These are phyloP conservation scores for Phytophthora crassamura DNA, from an alignment of 352 stramenopile species.

Conservation along the genomic window DNA sequence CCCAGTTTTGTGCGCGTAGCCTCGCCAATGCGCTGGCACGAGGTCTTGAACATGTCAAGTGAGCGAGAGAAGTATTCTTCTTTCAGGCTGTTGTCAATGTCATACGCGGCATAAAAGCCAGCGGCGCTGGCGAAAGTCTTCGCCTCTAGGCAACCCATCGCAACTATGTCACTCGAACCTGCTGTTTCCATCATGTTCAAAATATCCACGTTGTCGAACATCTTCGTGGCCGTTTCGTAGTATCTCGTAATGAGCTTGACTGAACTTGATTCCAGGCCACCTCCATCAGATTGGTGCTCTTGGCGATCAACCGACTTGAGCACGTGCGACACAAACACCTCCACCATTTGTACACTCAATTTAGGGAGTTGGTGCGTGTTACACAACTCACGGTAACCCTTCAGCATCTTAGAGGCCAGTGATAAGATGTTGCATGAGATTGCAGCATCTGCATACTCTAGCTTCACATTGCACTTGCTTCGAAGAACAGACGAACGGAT, in stretches of 20 bases:
- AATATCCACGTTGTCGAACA: conserved; percentile 87
- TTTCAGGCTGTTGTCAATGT: conserved; percentile 44
- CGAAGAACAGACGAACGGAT: conserved; percentile 36
- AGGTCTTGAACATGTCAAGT: conserved; percentile 68
- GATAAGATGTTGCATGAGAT: conserved; percentile 75
- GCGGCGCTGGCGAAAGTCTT: conserved; percentile 70
- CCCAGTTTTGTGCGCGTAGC: neutral
- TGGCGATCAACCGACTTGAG: conserved; percentile 77
- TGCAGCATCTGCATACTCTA: conserved; percentile 72
- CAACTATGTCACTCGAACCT: conserved; percentile 45
- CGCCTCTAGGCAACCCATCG: conserved; percentile 69
- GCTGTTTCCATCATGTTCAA: conserved; percentile 69
- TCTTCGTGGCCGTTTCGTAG: conserved; percentile 75
- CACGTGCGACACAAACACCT: conserved; percentile 85
- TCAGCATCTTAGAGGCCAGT: conserved; percentile 77
- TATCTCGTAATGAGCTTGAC: conserved; percentile 65
- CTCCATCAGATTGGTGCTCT: conserved; percentile 40
- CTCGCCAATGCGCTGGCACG: conserved; percentile 32
- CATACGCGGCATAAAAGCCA: conserved; percentile 63
- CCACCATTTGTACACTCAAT: conserved; percentile 77
- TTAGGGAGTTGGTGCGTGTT: conserved; percentile 73
- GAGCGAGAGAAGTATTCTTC: conserved; percentile 66
- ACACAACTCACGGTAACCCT: conserved; percentile 78
- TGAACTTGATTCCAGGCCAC: conserved; percentile 32
- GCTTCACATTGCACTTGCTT: conserved; percentile 53